Percentiles rank a stretch among this genome's conserved stretches.
Conservation (phyloP, 1,139 yeast genomes). For the Arxiozyma bovina region DNA sequence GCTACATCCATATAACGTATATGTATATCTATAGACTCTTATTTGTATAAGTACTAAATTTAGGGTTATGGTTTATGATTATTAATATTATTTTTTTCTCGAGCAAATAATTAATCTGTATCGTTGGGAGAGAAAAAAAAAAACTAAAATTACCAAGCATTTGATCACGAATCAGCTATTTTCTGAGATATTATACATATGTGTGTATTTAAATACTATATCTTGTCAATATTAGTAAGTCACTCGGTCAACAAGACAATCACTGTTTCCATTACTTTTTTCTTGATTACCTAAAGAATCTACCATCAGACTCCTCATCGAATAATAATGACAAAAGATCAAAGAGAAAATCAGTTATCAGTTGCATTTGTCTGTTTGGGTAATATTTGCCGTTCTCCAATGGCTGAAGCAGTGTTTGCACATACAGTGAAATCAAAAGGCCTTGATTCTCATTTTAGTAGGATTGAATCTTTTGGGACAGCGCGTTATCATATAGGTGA, state of each 20-base stretch:
- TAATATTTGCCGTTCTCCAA: conserved; percentile 92
- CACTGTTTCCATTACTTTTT: background rate
- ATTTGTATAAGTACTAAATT: background rate
- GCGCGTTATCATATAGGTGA: conserved; percentile 80
- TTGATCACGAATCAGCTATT: too few relatives aligned
- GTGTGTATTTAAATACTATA: too few relatives aligned
- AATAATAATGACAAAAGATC: conserved; percentile 11
- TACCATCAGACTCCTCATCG: background rate
- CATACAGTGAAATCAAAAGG: conserved; percentile 50
- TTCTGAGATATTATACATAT: too few relatives aligned
- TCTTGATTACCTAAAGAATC: background rate
- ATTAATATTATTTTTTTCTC: too few relatives aligned
- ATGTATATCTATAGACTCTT: background rate
- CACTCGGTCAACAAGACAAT: too few relatives aligned
- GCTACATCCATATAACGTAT: background rate
- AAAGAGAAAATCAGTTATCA: conserved; percentile 33
- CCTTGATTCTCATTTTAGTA: conserved; percentile 35
- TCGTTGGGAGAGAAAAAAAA: background rate
- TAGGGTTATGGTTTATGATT: background rate
- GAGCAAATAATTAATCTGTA: background rate
- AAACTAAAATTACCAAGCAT: background rate
- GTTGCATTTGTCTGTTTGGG: conserved; percentile 91
- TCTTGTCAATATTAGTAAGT: too few relatives aligned
- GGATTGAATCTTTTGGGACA: conserved; percentile 84
- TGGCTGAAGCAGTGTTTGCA: conserved; percentile 91